Percentiles rank a stretch among this genome's conserved stretches.
These are phyloP conservation scores for Stromatinia cepivora DNA, from an alignment of 2,329 filamentous ascomycete genomes.

Conservation along the genomic window DNA sequence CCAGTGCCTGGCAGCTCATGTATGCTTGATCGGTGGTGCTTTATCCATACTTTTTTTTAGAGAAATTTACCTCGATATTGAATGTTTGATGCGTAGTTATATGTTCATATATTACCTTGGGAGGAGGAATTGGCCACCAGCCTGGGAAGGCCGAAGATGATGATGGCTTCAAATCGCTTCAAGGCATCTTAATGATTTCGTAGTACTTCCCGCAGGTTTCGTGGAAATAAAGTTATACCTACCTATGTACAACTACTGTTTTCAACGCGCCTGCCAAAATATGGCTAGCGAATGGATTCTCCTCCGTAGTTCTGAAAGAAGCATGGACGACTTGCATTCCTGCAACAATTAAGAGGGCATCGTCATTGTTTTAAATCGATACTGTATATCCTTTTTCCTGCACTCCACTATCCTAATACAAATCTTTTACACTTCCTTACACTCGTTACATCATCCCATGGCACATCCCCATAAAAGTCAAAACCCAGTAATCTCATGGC, in stretches of 20 bases:
- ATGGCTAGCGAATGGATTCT: neutral
- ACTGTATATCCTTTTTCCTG: neutral
- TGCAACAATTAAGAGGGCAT: neutral
- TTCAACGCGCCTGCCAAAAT: conserved; percentile 1
- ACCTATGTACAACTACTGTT: too few relatives aligned
- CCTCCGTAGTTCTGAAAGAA: neutral
- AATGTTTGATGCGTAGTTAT: neutral
- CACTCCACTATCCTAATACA: neutral
- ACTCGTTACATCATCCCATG: neutral
- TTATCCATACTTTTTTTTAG: neutral
- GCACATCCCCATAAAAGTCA: neutral
- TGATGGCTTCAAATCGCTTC: neutral
- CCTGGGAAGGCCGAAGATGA: neutral
- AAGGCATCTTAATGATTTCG: neutral
- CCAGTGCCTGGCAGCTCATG: neutral
- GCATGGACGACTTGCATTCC: neutral
- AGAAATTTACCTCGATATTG: neutral
- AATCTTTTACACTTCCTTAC: neutral
- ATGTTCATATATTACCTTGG: neutral
- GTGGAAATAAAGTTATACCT: neutral
- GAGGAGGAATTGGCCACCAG: neutral
- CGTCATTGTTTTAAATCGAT: neutral
- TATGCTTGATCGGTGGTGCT: neutral
- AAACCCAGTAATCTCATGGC: neutral
- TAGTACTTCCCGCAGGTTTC: neutral